Evolutionary conservation across 2,329 filamentous ascomycete genomes (phyloP), one percentile per base, ranked within the genome.

Genomic region (Aspergillus quadricinctus): DNA sequence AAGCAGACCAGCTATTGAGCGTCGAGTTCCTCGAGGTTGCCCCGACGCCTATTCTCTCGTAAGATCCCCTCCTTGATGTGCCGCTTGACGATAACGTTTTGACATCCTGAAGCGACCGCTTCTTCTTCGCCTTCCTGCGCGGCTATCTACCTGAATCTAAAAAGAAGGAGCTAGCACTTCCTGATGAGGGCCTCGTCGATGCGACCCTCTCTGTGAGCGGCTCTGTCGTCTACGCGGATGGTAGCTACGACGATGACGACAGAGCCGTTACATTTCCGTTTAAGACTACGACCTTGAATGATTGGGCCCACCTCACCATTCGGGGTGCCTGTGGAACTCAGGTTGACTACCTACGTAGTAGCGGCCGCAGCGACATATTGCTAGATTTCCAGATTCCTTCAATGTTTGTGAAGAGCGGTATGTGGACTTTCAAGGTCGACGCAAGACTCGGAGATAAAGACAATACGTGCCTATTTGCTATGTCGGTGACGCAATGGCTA

Each of bases 351-450:
- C 19, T 61, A 10, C 46, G 54, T 53, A 61, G 56, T 49, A 58
- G 54, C 56, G 54, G 14, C 49, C 25, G 45, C 45, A 58, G 52
- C 31, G 52, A 61, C 1, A 46, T 61, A 10, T 51, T 55, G 48
- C 51, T 58, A 46, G 56, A 57, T 57, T 61, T 57, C 27, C 54
- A 61, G 41, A 35, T 55, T 52, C 54, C 28, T 53, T 49, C 54
- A 48, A 55, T 61, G 25, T 61, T 50, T 49, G 49, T 55, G 46
- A 58, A 21, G 40, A 58, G 52, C 23, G 58, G 58, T 45, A 53
- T 58, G 52, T 61, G 56, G 58, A 57, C 56, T 41, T 59, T 50
- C 28, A 57, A 57, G 40, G 54, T 58, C 23, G 58, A 61, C 28
- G 48, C 46, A n/a, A 52, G 58, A 52, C 6, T 51, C 21, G 49